A percentile compares a stretch with the other conserved stretches of the same genome.
Conservation (phyloP, 1,139 yeast species). For the Suhomyces maxii region DNA sequence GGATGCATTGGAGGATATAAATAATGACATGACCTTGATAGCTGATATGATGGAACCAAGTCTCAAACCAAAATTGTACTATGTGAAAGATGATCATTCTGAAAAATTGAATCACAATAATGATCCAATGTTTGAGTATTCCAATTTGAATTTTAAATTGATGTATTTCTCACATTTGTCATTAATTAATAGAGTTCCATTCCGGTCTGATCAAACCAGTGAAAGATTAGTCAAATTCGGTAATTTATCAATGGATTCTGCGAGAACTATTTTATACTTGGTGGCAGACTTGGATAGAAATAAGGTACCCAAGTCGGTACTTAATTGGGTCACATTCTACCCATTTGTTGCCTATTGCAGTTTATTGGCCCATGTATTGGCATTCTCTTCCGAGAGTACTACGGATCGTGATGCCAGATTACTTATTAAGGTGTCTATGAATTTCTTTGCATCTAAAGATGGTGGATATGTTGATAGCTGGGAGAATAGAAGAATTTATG, state of each 20-base stretch:
- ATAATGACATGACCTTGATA: constrained; percentile 19
- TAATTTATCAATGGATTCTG: constrained; percentile 12
- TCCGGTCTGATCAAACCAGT: constrained; percentile 5
- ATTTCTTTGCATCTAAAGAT: constrained; percentile 9
- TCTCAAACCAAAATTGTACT: constrained; percentile 16
- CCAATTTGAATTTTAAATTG: constrained; percentile 10
- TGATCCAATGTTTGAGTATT: constrained; percentile 4
- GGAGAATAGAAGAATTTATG: constrained; percentile 8
- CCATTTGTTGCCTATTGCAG: constrained; percentile 21
- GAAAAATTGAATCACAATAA: neutral
- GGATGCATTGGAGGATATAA: constrained; percentile 12
- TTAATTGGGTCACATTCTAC: constrained; percentile 32
- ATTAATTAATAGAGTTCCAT: constrained; percentile 15
- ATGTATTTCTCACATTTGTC: constrained; percentile 14
- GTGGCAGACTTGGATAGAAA: constrained; percentile 9
- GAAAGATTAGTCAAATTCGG: constrained; percentile 10
- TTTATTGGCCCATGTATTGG: constrained; percentile 8
- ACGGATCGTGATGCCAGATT: constrained; percentile 15
- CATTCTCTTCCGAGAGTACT: constrained; percentile 4
- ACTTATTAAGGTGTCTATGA: constrained; percentile 19
- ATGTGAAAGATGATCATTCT: neutral
- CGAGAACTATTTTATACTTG: constrained; percentile 12
- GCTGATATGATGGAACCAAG: constrained; percentile 21
- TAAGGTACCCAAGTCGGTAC: constrained; percentile 23
- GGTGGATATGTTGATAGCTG: constrained; percentile 4